Evolutionary conservation across 2,329 filamentous ascomycete genomes (phyloP), one percentile per base, ranked within the genome.

Genomic region (Leptographium radiaticola): DNA sequence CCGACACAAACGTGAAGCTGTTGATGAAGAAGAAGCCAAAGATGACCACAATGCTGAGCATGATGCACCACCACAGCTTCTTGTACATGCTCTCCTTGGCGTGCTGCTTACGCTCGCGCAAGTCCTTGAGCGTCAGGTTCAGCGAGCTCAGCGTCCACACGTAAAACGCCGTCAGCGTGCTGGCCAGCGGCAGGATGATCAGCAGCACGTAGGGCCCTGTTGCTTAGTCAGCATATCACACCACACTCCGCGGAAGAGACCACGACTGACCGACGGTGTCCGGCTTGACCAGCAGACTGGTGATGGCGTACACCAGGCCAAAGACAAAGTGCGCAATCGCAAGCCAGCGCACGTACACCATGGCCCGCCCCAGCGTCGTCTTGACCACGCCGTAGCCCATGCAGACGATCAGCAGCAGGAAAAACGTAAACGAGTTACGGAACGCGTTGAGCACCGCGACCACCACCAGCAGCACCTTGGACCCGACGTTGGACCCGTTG

Each of bases 371-470:
- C 6, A 98, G 78, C 2, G 86, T 89, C 2, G 85, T 87, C 71
- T 97, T 97, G 60, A 98, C 94, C 30, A 98, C 94, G 62, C 93
- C 93, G 63, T 98, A 98, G 36, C 93, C 93, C 93, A 98, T 98
- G 69, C 93, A 98, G 36, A 98, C 93, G 61, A 98, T 97, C 52
- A 98, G 82, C 10, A 98, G 78, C 50, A 98, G 75, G 75, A 98
- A 98, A 75, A 98, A 98, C 0, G 91, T 96, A 67, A 98, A 97
- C 0, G 91, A 96, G 70, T 97, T 98, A 59, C 93, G 81, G 54
- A 84, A 90, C 6, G 93, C 93, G 65, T 95, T 97, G 46, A 98
- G 76, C 30, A 97, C 77, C 40, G 89, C 89, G n/a, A 96, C 91
- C 30, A 96, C 72, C 18, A 96, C 82, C 70, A 98, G 86, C 54